Percentiles rank a stretch among this genome's conserved stretches.
These are phyloP conservation scores for Auriculariales sp. DNA, from an alignment of 768 basidiomycete species.

Conservation along the genomic window DNA sequence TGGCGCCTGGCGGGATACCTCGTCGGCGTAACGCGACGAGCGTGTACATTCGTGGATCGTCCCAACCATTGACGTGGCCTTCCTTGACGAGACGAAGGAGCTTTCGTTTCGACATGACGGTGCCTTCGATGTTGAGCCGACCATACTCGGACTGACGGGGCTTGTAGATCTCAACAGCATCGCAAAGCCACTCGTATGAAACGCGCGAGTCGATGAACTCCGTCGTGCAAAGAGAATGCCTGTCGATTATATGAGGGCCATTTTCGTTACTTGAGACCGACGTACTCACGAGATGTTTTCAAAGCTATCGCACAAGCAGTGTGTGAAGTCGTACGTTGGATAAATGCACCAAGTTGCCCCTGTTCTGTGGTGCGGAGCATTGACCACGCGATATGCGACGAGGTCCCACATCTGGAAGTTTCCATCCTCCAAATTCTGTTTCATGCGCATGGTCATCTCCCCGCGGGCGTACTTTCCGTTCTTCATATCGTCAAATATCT, in stretches of 20 bases:
- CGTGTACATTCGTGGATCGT: conserved; percentile 94
- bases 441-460: conserved; percentile 91
- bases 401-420: conserved; percentile 99
- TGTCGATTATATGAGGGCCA: conserved; percentile 17
- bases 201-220: conserved; percentile 94
- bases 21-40: conserved; percentile 89
- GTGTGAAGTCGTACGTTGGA: conserved; percentile 97
- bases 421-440: conserved; percentile 80
- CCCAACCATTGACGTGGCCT: conserved; percentile 81
- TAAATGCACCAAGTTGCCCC: conserved; percentile 92
- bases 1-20: conserved; percentile 92
- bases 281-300: conserved; percentile 91
- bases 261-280: no score
- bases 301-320: conserved; percentile 95
- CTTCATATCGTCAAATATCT: conserved; percentile 87
- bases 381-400: conserved; percentile 87
- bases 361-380: conserved; percentile 86
- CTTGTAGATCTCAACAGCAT: conserved; percentile 93
- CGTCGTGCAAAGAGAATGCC: conserved; percentile 91
- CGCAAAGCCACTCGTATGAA: conserved; percentile 98
- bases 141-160: conserved; percentile 96
- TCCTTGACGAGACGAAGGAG: conserved; percentile 78
- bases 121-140: conserved; percentile 81
- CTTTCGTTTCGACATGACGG: conserved; percentile 94
- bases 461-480: conserved; percentile 81